Evolutionary conservation across 768 basidiomycete species (phyloP).

Genomic region (Tylopilus balloui): DNA sequence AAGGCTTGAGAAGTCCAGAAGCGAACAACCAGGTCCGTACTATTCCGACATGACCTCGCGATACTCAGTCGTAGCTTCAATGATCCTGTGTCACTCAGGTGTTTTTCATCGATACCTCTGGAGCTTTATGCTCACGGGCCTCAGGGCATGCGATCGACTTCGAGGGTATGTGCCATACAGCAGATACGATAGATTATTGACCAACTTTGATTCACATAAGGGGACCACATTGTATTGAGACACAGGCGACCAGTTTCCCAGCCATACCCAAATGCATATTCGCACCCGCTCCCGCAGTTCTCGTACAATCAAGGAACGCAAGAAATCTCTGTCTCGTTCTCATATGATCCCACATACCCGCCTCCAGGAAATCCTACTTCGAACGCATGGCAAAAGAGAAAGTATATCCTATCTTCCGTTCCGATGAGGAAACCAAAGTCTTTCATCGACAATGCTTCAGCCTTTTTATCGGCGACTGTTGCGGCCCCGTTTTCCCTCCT

Average conservation of each 20-base stretch:
- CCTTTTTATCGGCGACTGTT: conserved; percentile 60
- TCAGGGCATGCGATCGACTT: conserved; percentile 82
- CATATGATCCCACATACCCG: conserved; percentile 62
- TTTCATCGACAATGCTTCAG: conserved; percentile 67
- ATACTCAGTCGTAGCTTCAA: not conserved
- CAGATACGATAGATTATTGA: not conserved
- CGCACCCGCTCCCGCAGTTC: conserved; percentile 74
- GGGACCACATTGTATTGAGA: conserved; percentile 62
- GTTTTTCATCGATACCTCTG: conserved; percentile 77
- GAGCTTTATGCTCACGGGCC: conserved; percentile 70
- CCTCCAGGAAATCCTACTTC: conserved; percentile 31
- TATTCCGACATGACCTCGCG: not conserved
- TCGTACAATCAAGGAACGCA: conserved; percentile 49
- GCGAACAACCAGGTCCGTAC: conserved; percentile 66
- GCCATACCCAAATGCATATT: conserved; percentile 74
- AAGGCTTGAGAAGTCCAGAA: conserved; percentile 63
- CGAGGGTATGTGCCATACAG: conserved; percentile 45
- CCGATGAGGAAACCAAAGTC: conserved; percentile 66
- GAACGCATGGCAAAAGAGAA: conserved; percentile 52
- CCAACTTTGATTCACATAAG: conserved; percentile 33
- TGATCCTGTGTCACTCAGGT: conserved; percentile 43
- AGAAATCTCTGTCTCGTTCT: conserved; percentile 58
- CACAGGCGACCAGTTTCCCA: conserved; percentile 71
- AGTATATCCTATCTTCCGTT: conserved; percentile 60
- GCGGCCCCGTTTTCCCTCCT: conserved; percentile 53